Evolutionary conservation across 192 early-diverging fungal species (phyloP).

Genomic region (Rhizoclosmatium sp.): DNA sequence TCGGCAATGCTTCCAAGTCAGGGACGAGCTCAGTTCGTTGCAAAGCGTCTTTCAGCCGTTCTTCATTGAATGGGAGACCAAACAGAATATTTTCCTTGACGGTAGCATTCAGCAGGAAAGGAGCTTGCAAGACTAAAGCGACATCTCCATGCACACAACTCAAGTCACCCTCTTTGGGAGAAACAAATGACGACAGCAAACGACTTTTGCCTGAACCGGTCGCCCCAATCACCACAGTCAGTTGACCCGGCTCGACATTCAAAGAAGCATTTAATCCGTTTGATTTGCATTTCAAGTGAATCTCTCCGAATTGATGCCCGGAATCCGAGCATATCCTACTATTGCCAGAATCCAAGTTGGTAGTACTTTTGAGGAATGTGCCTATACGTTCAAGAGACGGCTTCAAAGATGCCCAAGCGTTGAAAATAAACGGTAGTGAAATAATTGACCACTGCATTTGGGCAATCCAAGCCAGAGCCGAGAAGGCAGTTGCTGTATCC

Average conservation of each 20-base stretch:
- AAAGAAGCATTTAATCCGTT: neutral
- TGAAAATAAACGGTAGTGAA: slow-evolving; percentile 14
- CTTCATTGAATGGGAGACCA: slow-evolving; percentile 64
- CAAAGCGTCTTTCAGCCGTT: slow-evolving; percentile 30
- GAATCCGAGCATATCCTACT: neutral
- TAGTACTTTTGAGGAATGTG: slow-evolving; percentile 1
- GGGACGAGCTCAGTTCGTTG: slow-evolving; percentile 67
- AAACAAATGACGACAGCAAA: slow-evolving; percentile 2
- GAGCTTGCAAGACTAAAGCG: slow-evolving; percentile 75
- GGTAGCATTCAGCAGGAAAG: slow-evolving; percentile 83
- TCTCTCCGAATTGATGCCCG: slow-evolving; percentile 7
- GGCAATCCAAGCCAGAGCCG: slow-evolving; percentile 30
- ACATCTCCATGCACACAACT: slow-evolving; percentile 62
- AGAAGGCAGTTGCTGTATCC: slow-evolving; percentile 29
- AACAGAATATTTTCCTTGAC: slow-evolving; percentile 73
- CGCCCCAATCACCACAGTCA: slow-evolving; percentile 19
- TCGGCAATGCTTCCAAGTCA: slow-evolving; percentile 69
- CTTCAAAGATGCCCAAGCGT: slow-evolving; percentile 15
- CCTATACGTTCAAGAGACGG: slow-evolving; percentile 20
- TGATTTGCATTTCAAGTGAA: slow-evolving; percentile 6
- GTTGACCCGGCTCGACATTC: neutral
- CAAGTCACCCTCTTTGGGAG: neutral
- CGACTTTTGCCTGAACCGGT: slow-evolving; percentile 27
- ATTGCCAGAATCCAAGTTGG: neutral
- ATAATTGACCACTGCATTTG: slow-evolving; percentile 29